Base-by-base conservation (phyloP, 345 rosid species). In the Acer campestre region DNA sequence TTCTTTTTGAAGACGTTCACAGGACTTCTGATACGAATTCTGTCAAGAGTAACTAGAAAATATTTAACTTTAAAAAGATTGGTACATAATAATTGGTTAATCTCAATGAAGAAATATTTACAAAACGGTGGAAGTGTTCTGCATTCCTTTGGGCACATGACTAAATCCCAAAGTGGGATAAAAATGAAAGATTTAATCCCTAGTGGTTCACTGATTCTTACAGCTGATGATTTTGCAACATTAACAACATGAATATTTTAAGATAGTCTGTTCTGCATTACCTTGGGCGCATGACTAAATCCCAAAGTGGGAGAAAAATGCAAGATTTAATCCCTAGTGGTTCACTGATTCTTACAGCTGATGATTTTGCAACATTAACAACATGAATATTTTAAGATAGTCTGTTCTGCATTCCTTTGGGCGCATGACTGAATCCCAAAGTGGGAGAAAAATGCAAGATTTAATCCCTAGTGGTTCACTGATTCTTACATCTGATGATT, bases 41-140 rank as follows among this genome's bases (percentile, higher is more conserved):
- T 89, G 91, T 81, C 83, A 85, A 91, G 71, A 83, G 75, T 67
- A 87, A 86, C 93, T 89, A 89, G 83, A 86, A 79, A 83, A 91
- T 83, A 85, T 89, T 83, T 84, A 86, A 85, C 80, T 91, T 89
- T 85, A 86, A 90, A 85, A 82, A 84, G 68, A 69, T 77, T 82
- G 22, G 71, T 77, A 71, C 2, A 71, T 31, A 59, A 31, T 0
- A 68, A 46, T 20, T 44, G 7, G 62, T 56, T 61, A 51, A 58
- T 20, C 56, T 69, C 62, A 48, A 74, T 23, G 25, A 44, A 78
- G 22, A 51, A 69, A 27, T 48, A 49, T n/a, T 12, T 29, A 16
- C 71, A 56, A 55, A 46, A 42, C 62, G 16, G 56, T 22, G 49
- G 53, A 23, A 11, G 27, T 56, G 18, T 66, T 73, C 51, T 22